Evolutionary conservation across 139 green algal genomes (phyloP), one percentile per base, ranked within the genome.

Genomic region (Closterium sp.): DNA sequence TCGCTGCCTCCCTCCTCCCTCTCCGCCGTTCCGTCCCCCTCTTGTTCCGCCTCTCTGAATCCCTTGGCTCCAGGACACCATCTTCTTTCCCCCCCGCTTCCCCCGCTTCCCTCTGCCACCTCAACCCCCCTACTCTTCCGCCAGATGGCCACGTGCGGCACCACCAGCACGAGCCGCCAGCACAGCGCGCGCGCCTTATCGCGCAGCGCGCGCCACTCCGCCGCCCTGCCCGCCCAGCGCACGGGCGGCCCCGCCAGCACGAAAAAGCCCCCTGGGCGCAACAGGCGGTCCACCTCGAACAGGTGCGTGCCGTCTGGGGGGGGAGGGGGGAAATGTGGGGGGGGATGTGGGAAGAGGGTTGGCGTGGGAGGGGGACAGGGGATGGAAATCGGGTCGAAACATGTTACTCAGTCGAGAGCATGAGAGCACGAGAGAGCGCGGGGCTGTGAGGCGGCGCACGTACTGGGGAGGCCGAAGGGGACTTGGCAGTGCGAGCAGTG

Each of bases 211-310:
- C 62, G 62, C 62, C 62, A 79, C 19, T 79, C 62, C 17, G 17
- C 62, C 62, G 13, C 62, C 62, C 62, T 79, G 62, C 62, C 45
- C 87, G 73, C 0, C 90, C 90, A 93, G 84, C 84, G 31, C 28
- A 93, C 88, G 27, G 88, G 87, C 24, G 91, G 91, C 19, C 91
- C 87, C 24, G 87, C 45, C 29, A 93, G 87, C 27, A 93, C 91
- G 31, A 86, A 93, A 7, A 86, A 94, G 31, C 88, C 91, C 38
- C 89, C 70, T n/a, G 88, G 11, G 22, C 91, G 91, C 73, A 93
- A 88, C n/a, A 93, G 6, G 84, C 91, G 91, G 62, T 93, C 89
- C 73, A 93, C 34, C 34, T 93, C 91, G 22, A 90, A n/a, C 88
- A 93, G 89, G 88, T 89, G 73, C 73, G 38, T 45, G 88, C 91